These are phyloP conservation scores for Pseudocercospora eumusae DNA, from an alignment of 2,329 filamentous ascomycete species.

Conservation along the genomic window DNA sequence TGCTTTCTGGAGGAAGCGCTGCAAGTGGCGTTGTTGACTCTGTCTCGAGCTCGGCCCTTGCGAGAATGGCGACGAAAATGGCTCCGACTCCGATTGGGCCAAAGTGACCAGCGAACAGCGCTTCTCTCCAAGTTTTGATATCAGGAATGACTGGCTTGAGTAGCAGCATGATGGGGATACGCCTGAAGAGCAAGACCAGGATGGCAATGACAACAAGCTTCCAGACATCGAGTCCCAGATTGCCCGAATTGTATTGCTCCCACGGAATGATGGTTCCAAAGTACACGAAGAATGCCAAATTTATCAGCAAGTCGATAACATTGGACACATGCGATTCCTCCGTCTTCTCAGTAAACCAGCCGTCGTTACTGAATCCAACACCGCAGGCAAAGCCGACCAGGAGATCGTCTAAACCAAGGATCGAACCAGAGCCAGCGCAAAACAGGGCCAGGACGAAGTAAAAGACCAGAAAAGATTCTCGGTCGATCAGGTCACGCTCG, in stretches of 20 bases:
- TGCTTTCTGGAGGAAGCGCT: conserved; percentile 54
- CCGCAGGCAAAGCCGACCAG: conserved; percentile 92
- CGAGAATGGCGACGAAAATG: conserved; percentile 91
- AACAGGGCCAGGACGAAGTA: conserved; percentile 97
- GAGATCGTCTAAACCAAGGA: conserved; percentile 89
- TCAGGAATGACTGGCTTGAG: conserved; percentile 94
- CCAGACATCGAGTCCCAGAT: conserved; percentile 79
- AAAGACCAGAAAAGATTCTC: conserved; percentile 97
- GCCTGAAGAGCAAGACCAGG: conserved; percentile 90
- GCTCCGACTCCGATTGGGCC: conserved; percentile 96
- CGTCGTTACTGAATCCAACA: conserved; percentile 98
- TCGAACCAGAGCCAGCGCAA: conserved; percentile 88
- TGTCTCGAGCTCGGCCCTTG: conserved; percentile 84
- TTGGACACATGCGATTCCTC: conserved; percentile 98
- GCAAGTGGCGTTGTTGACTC: conserved; percentile 70
- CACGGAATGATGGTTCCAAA: conserved; percentile 97
- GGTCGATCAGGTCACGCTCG: conserved; percentile 80
- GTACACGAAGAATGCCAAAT: conserved; percentile 97
- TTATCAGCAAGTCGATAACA: conserved; percentile 95
- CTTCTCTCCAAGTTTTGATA: conserved; percentile 97
- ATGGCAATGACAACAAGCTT: conserved; percentile 89
- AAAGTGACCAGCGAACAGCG: conserved; percentile 94
- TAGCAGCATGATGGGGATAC: conserved; percentile 89
- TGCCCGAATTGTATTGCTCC: conserved; percentile 78
- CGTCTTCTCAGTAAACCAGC: conserved; percentile 97